Evolutionary conservation across 768 basidiomycete genomes (phyloP), one percentile per base, ranked within the genome.

Genomic region (Suillus cothurnatus): DNA sequence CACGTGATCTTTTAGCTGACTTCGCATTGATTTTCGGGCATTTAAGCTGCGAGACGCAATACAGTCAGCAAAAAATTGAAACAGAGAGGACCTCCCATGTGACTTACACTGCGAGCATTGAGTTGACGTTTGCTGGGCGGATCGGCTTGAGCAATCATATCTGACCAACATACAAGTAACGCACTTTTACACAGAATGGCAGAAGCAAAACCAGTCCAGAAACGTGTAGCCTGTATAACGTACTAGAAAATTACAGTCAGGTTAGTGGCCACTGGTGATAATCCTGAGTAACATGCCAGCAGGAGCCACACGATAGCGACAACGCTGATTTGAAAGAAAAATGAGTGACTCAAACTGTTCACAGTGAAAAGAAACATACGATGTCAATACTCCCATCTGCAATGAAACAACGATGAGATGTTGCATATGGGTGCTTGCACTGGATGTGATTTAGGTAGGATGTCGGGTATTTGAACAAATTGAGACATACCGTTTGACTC

Each of bases 401-500:
- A 59, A 15, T 15, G 52, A 32, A 53, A 53, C 5, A 11, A 53
- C 52, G 17, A 53, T 0, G 19, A 53, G 52, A 15, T 21, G 19
- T 19, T 53, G 52, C 4, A 32, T 32, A 9, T 53, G 19, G 19
- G 11, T 53, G 31, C 15, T 53, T 2, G 52, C 1, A 31, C 52
- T 61, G n/a, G 31, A 49, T 34, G 8, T n/a, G n/a, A 39, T 63
- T 21, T 9, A 21, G 2, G 31, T 61, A 34, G 43, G 11, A 11
- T 47, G 26, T 19, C 8, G 12, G 15, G 7, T 28, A 63, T 6
- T 23, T 7, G 5, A 61, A 17, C 12, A 23, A 31, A 26, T 38
- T 39, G 34, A 43, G 11, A 26, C n/a, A 4, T 39, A 71, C 71
- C 56, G 64, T 21, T 28, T 61, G 43, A 70, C 4, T n/a, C 36